phyloP scores from a whole-genome alignment of 805 yeast species.

The Wickerhamomyces bovis region DNA sequence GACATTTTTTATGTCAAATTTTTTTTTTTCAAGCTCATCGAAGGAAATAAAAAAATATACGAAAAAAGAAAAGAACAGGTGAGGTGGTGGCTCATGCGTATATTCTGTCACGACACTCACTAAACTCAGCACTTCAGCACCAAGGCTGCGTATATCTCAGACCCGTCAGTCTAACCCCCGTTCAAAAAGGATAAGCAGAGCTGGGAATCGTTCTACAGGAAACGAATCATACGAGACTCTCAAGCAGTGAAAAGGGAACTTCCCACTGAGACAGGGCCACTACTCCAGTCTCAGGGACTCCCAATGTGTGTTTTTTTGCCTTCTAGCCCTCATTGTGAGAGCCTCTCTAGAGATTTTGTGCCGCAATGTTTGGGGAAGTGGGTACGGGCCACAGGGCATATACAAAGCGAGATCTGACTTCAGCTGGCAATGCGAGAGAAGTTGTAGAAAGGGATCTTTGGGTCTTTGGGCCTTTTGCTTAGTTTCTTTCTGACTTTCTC shows the following conservation, averaged over 20 bases:
- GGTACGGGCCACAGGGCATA: not conserved
- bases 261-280: not conserved
- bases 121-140: no score
- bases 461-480: no score
- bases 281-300: no score
- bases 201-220: no score
- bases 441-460: no score
- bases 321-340: no score
- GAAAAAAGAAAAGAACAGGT: not conserved
- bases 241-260: not conserved
- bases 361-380: not conserved
- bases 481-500: no score
- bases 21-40: not conserved
- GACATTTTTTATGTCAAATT: not conserved
- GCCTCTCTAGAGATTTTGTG: not conserved
- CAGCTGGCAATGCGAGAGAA: no score
- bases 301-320: no score
- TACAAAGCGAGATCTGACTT: no score
- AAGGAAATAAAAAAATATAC: no score
- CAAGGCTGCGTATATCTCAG: not conserved
- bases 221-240: not conserved
- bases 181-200: not conserved
- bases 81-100: not conserved
- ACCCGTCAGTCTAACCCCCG: no score
- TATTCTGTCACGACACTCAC: not conserved